Evolutionary conservation across 2,329 filamentous ascomycete species (phyloP).

Genomic region (Aspergillus costaricaensis): DNA sequence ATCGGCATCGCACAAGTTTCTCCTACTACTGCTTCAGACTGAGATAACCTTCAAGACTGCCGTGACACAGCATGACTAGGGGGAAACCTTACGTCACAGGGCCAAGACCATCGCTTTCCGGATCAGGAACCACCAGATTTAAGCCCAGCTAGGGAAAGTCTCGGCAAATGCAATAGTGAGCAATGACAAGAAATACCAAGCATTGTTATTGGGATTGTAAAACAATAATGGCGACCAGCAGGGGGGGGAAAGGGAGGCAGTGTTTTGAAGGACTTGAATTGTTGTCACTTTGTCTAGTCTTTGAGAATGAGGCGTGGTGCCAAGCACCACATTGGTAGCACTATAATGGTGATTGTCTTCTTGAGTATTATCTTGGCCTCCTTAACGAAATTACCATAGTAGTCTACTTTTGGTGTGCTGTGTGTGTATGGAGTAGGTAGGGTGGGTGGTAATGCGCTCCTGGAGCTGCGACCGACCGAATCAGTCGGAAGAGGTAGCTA

Average conservation of each 20-base stretch:
- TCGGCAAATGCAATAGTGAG: constrained; percentile 11
- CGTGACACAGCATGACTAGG: constrained; percentile 3
- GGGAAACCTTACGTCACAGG: constrained; percentile 19
- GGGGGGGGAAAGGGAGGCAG: not conserved
- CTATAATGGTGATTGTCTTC: not conserved
- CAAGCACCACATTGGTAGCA: not conserved
- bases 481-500: not conserved
- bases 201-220: constrained; percentile 11
- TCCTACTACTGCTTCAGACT: not conserved
- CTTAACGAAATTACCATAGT: too few species aligned
- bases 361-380: not conserved
- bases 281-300: not conserved
- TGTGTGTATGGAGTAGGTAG: too few species aligned
- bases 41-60: constrained; percentile 2
- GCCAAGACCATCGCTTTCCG: constrained; percentile 15
- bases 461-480: not conserved
- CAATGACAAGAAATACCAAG: constrained; percentile 16
- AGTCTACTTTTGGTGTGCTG: too few species aligned
- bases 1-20: not conserved
- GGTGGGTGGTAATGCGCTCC: not conserved
- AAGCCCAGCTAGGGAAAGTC: constrained; percentile 9
- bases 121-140: constrained; percentile 6
- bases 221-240: constrained; percentile 2
- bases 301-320: constrained; percentile 3
- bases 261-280: not conserved